Percentiles rank a stretch among this genome's conserved stretches.
Conservation (phyloP, 495 filamentous ascomycete genomes). For the Penicillium turbatum region DNA sequence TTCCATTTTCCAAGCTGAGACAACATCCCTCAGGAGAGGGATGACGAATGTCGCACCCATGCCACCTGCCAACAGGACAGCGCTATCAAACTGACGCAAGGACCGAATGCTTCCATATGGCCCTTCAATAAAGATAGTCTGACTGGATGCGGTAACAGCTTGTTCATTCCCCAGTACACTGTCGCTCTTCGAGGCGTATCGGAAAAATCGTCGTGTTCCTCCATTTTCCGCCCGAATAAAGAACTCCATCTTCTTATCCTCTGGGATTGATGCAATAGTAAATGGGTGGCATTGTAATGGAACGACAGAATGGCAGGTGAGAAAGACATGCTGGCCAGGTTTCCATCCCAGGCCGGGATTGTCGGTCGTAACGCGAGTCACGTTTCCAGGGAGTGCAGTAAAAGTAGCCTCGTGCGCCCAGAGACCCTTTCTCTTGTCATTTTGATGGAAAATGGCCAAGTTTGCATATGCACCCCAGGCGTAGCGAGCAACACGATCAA, state of each 20-base stretch:
- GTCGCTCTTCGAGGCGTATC: slow-evolving; percentile 52
- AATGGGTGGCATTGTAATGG: slow-evolving; percentile 77
- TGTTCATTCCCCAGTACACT: slow-evolving; percentile 14
- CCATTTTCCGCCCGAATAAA: slow-evolving; percentile 67
- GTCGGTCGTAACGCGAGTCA: slow-evolving; percentile 65
- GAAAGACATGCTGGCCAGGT: slow-evolving; percentile 74
- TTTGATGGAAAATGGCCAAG: slow-evolving; percentile 52
- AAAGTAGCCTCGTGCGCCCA: slow-evolving; percentile 54
- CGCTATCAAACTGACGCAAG: slow-evolving; percentile 53
- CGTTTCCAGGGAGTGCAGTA: slow-evolving; percentile 54
- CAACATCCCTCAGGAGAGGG: slow-evolving; percentile 51
- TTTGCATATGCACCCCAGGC: slow-evolving; percentile 58
- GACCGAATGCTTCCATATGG: slow-evolving; percentile 50
- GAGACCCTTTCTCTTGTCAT: slow-evolving; percentile 15
- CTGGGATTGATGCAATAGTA: slow-evolving; percentile 64
- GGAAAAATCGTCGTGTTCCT: slow-evolving; percentile 63
- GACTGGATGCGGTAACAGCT: slow-evolving; percentile 8
- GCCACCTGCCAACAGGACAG: slow-evolving; percentile 58
- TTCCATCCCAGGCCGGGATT: slow-evolving; percentile 68
- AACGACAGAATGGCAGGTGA: slow-evolving; percentile 64
- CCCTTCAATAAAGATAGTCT: slow-evolving; percentile 41
- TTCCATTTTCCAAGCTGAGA: slow-evolving; percentile 33
- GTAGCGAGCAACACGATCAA: slow-evolving; percentile 62
- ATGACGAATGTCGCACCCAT: slow-evolving; percentile 54
- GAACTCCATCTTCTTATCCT: slow-evolving; percentile 60